Evolutionary conservation across 805 yeast genomes (phyloP).

Genomic region (Kuraishia floccosa): DNA sequence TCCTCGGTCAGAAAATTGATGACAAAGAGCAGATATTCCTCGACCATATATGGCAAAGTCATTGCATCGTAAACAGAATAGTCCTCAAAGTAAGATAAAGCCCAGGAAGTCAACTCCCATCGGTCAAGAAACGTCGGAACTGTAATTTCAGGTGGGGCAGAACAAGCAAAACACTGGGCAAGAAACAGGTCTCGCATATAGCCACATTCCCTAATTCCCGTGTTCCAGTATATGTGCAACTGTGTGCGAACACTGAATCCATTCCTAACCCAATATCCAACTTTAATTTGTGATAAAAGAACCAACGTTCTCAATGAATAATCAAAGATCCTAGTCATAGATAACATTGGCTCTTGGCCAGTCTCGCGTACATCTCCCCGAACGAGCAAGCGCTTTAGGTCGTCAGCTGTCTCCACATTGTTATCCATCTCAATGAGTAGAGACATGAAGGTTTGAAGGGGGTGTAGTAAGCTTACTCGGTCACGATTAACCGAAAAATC

Average conservation of each 20-base stretch:
- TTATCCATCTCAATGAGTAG: slow-evolving; percentile 53
- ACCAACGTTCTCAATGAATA: slow-evolving; percentile 72
- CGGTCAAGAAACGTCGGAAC: slow-evolving; percentile 49
- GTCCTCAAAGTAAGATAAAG: slow-evolving; percentile 24
- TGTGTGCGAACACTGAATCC: slow-evolving; percentile 78
- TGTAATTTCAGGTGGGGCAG: slow-evolving; percentile 39
- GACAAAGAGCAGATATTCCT: slow-evolving; percentile 64
- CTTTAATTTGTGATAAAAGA: slow-evolving; percentile 69
- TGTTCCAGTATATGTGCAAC: slow-evolving; percentile 63
- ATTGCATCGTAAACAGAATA: slow-evolving; percentile 30
- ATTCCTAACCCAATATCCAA: slow-evolving; percentile 91
- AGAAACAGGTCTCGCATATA: slow-evolving; percentile 68
- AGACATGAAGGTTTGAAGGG: slow-evolving; percentile 62
- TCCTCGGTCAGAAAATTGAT: slow-evolving; percentile 63
- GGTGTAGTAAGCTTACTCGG: slow-evolving; percentile 65
- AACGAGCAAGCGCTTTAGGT: slow-evolving; percentile 11
- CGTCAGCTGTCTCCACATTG: slow-evolving; percentile 13
- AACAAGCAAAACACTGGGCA: slow-evolving; percentile 49
- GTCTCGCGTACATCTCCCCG: slow-evolving; percentile 1
- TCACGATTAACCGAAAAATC: slow-evolving; percentile 31
- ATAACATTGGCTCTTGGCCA: slow-evolving; percentile 5
- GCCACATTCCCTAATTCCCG: slow-evolving; percentile 76
- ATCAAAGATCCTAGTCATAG: slow-evolving; percentile 39
- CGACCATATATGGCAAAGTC: slow-evolving; percentile 53
- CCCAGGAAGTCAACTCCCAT: slow-evolving; percentile 58